These are phyloP conservation scores for Cystofilobasidium capitatum DNA, from an alignment of 768 basidiomycete species.

Conservation along the genomic window DNA sequence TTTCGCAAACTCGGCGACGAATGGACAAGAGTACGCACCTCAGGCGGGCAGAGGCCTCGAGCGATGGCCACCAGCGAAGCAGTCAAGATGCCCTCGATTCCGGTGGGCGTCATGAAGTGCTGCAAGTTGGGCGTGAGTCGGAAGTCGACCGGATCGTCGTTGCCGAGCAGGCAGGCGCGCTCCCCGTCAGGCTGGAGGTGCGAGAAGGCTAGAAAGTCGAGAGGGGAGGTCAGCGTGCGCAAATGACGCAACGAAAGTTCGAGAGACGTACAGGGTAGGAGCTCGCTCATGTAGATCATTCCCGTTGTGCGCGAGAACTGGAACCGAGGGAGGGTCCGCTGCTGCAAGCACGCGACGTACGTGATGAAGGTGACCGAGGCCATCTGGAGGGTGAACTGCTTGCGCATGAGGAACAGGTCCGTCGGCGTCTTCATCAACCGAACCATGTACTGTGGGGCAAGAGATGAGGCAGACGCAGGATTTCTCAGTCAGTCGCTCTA, in stretches of 20 bases:
- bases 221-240: background rate
- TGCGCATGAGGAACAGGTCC: conserved; percentile 92
- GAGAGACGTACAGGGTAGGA: conserved; percentile 54
- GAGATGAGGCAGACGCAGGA: conserved; percentile 1
- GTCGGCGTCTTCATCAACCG: conserved; percentile 70
- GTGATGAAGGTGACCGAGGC: conserved; percentile 88
- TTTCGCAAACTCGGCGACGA: background rate
- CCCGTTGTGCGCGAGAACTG: conserved; percentile 83
- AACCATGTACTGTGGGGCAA: conserved; percentile 65
- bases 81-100: conserved; percentile 79
- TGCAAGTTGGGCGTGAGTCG: conserved; percentile 95
- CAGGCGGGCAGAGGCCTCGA: conserved; percentile 78
- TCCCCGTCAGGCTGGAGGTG: background rate
- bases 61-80: conserved; percentile 84
- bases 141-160: conserved; percentile 89
- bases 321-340: conserved; percentile 73
- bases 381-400: conserved; percentile 85
- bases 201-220: conserved; percentile 13
- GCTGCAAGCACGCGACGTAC: conserved; percentile 71
- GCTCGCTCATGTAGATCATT: conserved; percentile 81
- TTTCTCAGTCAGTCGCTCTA: background rate
- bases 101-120: conserved; percentile 74
- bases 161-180: conserved; percentile 46
- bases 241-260: background rate
- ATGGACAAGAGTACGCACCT: conserved; percentile 47